These are phyloP conservation scores for Carallia brachiata DNA, from an alignment of 345 rosid species.

Conservation along the genomic window DNA sequence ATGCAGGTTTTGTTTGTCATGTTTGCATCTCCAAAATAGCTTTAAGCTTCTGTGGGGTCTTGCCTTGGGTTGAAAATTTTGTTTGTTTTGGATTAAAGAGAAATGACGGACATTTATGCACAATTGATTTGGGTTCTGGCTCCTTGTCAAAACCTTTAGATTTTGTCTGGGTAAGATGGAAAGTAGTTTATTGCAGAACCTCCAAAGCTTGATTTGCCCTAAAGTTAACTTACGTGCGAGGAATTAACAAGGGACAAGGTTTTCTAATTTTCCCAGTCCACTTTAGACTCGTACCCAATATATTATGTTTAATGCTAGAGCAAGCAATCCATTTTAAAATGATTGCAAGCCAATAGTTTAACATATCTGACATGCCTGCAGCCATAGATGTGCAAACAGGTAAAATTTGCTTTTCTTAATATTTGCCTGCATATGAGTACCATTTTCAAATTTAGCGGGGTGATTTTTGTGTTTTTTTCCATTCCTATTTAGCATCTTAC, in stretches of 20 bases:
- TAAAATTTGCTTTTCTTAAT: not conserved
- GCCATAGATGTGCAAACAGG: not conserved
- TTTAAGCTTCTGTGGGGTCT: not conserved
- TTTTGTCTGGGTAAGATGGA: too few relatives aligned
- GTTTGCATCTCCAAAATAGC: not conserved
- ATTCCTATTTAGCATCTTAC: not conserved
- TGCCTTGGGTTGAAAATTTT: too few relatives aligned
- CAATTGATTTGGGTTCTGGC: not conserved
- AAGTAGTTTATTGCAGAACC: too few relatives aligned
- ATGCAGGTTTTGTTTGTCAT: slow-evolving; percentile 10
- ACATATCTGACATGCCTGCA: not conserved
- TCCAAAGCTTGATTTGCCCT: too few relatives aligned
- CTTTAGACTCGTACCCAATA: not conserved
- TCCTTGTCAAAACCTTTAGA: not conserved
- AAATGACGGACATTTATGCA: not conserved
- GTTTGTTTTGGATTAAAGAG: not conserved
- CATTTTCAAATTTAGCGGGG: not conserved
- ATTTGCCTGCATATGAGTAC: not conserved
- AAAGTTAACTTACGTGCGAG: too few relatives aligned
- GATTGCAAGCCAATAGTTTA: not conserved
- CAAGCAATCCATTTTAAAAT: not conserved
- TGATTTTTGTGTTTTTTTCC: not conserved
- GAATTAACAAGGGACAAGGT: not conserved
- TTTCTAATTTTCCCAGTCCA: not conserved
- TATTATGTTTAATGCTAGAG: not conserved